phyloP scores from a whole-genome alignment of 352 stramenopile species.

The Phytopythium montanum region DNA sequence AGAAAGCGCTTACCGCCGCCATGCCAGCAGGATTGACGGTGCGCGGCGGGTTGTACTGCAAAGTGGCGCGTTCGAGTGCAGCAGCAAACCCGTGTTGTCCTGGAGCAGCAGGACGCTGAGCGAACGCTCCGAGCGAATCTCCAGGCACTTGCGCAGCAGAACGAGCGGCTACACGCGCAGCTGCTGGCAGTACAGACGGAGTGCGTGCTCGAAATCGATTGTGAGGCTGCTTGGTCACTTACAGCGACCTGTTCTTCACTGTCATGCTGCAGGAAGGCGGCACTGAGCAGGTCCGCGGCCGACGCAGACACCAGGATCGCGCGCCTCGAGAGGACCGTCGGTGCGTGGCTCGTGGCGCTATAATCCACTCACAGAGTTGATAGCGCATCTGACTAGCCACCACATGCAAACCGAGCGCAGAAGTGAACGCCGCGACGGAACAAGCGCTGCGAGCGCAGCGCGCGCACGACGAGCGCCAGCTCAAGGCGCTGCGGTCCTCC shows the following conservation, averaged over 20 bases:
- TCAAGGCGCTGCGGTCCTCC: constrained; percentile 23
- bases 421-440: not conserved
- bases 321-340: not conserved
- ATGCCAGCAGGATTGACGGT: not conserved
- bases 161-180: constrained; percentile 22
- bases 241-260: not conserved
- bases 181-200: constrained; percentile 11
- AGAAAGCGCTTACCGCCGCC: not conserved
- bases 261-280: not conserved
- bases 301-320: not conserved
- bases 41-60: not conserved
- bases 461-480: constrained; percentile 17
- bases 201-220: constrained; percentile 3
- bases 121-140: constrained; percentile 8
- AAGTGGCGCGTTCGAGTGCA: not conserved
- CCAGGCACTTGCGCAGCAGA: constrained; percentile 17
- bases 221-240: not conserved
- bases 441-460: constrained; percentile 3
- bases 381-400: not conserved
- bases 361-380: not conserved
- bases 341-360: not conserved
- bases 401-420: not conserved
- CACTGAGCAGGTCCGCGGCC: not conserved
- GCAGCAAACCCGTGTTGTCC: not conserved
- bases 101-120: not conserved